A percentile compares a stretch with the other conserved stretches of the same genome.
phyloP scores from a whole-genome alignment of 306 rosid species.

The Urtica urens region DNA sequence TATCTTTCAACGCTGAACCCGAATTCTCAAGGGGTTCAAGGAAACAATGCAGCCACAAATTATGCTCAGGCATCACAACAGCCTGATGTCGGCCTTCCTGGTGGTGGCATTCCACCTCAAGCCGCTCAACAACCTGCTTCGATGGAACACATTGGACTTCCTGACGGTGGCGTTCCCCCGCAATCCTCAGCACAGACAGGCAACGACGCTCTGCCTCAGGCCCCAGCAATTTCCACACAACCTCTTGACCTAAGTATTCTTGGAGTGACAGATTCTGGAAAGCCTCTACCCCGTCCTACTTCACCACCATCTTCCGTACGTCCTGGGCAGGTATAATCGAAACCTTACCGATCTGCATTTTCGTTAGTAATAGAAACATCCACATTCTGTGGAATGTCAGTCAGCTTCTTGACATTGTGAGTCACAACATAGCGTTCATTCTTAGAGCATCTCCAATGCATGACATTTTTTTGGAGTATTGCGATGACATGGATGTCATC shows the following conservation, averaged over 20 bases:
- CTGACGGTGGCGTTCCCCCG: slow-evolving; percentile 89
- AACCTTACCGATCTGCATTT: slow-evolving; percentile 9
- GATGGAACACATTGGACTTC: slow-evolving; percentile 51
- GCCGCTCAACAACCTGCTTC: slow-evolving; percentile 42
- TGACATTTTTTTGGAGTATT: no score
- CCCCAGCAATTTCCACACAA: slow-evolving; percentile 50
- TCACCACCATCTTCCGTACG: slow-evolving; percentile 71
- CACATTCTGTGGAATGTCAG: no score
- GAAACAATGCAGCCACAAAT: slow-evolving; percentile 28
- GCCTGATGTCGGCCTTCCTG: slow-evolving; percentile 43
- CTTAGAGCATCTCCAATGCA: no score
- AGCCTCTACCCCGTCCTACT: slow-evolving; percentile 28
- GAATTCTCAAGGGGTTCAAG: slow-evolving; percentile 38
- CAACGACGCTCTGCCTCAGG: slow-evolving; percentile 34
- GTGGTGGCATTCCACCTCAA: slow-evolving; percentile 61
- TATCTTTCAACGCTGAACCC: slow-evolving; percentile 63
- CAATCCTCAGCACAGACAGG: slow-evolving; percentile 47
- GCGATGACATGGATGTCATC: no score
- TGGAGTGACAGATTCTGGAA: slow-evolving; percentile 59
- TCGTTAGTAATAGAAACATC: no score
- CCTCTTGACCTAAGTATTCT: slow-evolving; percentile 92
- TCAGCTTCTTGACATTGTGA: no score
- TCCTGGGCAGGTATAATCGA: slow-evolving; percentile 76
- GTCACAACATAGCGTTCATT: no score
- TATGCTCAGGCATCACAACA: slow-evolving; percentile 38